phyloP scores from a whole-genome alignment of 129 eudicot genomes.

The Centaurea solstitialis region DNA sequence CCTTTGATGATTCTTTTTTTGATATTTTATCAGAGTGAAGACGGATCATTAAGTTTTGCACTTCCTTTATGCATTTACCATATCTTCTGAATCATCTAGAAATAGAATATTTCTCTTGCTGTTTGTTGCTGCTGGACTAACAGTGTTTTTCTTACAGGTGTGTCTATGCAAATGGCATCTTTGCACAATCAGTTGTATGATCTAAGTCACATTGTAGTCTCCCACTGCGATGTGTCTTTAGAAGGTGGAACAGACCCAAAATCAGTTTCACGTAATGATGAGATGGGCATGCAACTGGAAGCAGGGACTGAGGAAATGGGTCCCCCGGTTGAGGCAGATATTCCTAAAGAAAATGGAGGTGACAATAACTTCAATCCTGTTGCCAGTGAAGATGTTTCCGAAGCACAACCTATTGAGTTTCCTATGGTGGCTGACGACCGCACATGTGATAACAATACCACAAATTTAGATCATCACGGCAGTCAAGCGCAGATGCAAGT shows the following conservation, averaged over 20 bases:
- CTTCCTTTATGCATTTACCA: not conserved
- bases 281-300: constrained; percentile 13
- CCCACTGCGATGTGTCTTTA: constrained; percentile 29
- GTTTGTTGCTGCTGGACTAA: constrained; percentile 5
- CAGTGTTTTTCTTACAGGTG: constrained; percentile 39
- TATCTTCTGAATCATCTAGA: not conserved
- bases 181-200: constrained; percentile 62
- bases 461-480: constrained; percentile 14
- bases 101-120: not conserved
- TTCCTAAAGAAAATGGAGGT: constrained; percentile 25
- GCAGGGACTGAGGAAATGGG: constrained; percentile 11
- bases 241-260: constrained; percentile 27
- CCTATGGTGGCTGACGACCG: constrained; percentile 26
- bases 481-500: constrained; percentile 27
- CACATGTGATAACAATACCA: constrained; percentile 25
- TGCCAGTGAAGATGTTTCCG: constrained; percentile 19
- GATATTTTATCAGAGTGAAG: not conserved
- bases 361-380: constrained; percentile 25
- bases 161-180: constrained; percentile 49
- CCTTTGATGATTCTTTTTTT: not conserved
- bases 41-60: not conserved
- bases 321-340: constrained; percentile 14
- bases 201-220: constrained; percentile 47
- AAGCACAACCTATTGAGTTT: constrained; percentile 30
- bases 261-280: constrained; percentile 27